Evolutionary conservation across 768 basidiomycete genomes (phyloP), one percentile per base, ranked within the genome.

Genomic region (Royoungia palumana): DNA sequence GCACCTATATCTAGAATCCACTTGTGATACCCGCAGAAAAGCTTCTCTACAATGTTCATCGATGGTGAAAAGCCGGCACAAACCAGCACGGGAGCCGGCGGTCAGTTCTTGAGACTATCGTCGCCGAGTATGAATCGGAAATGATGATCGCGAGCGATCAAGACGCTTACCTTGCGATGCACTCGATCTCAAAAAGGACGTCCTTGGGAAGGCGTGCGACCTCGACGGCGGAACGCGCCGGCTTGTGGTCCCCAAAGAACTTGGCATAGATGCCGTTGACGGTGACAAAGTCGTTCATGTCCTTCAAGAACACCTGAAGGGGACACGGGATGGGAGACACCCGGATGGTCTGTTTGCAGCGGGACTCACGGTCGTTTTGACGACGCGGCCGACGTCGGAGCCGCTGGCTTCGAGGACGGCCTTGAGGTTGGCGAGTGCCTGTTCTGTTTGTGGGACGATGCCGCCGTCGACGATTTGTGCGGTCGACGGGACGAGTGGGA

Each of bases 161-260:
- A 49, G 6, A 11, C 9, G 57, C 79, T 45, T 58, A 84, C 85
- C 83, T 85, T 12, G 84, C 90, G 67, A 94, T 87, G 51, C 81
- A 84, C 70, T 98, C 95, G 47, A 98, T 80, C 76, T 98, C 95
- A 43, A 96, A 83, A 30, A 94, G 75, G 9, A 91, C 94, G 60
- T 93, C 89, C 66, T 86, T 90, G 10, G 95, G 95, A 45, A 98
- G 77, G 38, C 91, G 76, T 28, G 86, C 75, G 27, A 93, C 91
- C 72, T 97, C 92, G 44, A 99, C 90, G 27, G 88, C 83, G 25
- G 93, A 93, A 53, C 96, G 77, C 4, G 96, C 94, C 40, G 96
- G 95, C 69, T 89, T 94, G 72, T 94, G 89, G 27, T 81, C 77
- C 10, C 89, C 93, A 64, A 98, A 97, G 70, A 89, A 86, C 46